These are phyloP conservation scores for Talaromyces funiculosus DNA, from an alignment of 2,329 filamentous ascomycete genomes.

Conservation along the genomic window DNA sequence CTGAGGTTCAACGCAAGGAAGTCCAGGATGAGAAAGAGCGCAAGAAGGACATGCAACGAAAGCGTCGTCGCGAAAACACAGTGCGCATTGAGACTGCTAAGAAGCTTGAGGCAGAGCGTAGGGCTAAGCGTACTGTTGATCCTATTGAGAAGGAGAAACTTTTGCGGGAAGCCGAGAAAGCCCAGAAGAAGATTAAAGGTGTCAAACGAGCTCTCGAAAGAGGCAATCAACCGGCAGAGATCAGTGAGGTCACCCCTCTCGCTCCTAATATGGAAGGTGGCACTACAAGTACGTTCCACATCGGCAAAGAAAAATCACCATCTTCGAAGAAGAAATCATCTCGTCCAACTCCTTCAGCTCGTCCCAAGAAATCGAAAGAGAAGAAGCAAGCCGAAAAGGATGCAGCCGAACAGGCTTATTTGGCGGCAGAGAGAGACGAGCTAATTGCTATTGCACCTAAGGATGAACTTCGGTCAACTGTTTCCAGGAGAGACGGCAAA, in stretches of 20 bases:
- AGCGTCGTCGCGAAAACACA: conserved; percentile 88
- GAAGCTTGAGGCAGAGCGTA: conserved; percentile 70
- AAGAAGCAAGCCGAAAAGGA: conserved; percentile 65
- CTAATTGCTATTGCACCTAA: conserved; percentile 50
- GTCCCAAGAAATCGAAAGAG: conserved; percentile 82
- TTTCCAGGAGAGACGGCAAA: conserved; percentile 40
- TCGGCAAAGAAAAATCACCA: conserved; percentile 50
- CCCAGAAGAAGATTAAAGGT: conserved; percentile 86
- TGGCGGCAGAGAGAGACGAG: conserved; percentile 52
- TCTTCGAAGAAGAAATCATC: conserved; percentile 51
- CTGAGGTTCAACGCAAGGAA: conserved; percentile 84
- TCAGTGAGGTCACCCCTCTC: conserved; percentile 64
- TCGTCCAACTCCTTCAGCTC: conserved; percentile 44
- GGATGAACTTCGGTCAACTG: conserved; percentile 47
- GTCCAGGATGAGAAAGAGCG: conserved; percentile 94
- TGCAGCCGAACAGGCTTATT: conserved; percentile 80
- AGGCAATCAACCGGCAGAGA: conserved; percentile 67
- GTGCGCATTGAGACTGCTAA: conserved; percentile 83
- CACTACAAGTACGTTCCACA: conserved; percentile 77
- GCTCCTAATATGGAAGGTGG: conserved; percentile 80
- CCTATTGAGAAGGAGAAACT: conserved; percentile 76
- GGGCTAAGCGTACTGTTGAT: conserved; percentile 71
- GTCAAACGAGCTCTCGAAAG: conserved; percentile 83
- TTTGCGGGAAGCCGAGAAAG: conserved; percentile 78
- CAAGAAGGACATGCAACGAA: conserved; percentile 99